Base-by-base conservation (phyloP, 495 filamentous ascomycete genomes). In the Penicillium flavigenum region DNA sequence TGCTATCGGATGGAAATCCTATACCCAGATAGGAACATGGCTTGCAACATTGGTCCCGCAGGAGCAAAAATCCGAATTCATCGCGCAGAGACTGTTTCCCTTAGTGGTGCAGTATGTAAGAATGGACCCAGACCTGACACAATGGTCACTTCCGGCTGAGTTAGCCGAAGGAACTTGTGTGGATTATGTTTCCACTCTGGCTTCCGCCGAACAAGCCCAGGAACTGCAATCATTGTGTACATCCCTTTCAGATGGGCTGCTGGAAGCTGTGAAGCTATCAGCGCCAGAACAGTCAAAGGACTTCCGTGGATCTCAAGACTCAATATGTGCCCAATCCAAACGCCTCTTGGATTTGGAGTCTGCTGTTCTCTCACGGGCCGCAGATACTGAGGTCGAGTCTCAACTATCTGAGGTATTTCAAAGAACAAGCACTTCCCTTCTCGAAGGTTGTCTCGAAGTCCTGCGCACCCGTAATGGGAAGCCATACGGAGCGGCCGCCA, bases 281-380 rank as follows among this genome's bases (percentile, higher is more conserved):
- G 76, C 85, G 3, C 89, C 91, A 19, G 90, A 91, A 66, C 83
- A 92, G 56, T 89, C 90, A 0, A 87, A 87, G 52, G 86, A 88
- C 24, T 88, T 88, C 67, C 76, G 76, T 34, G 77, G 78, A 49
- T 94, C 90, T 2, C 90, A 96, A 67, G 76, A 82, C 29, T 72
- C 73, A 27, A 70, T 95, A 19, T 82, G 81, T 10, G 71, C 78
- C 2, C 79, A 87, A 65, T 82, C 83, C 0, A 71, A 74, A 39
- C 81, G 86, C 14, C 86, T 88, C 76, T 87, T 91, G 57, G 61
- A 72, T 5, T 60, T 92, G 48, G 77, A 83, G 47, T 72, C 74
- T 26, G 68, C 70, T 4, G 66, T 86, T 41, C 59, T 78, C n/a
- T 72, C 65, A 27, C 64, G 64, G 24, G 43, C 68, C 5, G 46